Evolutionary conservation across 1,284 basidiomycete species (phyloP).

Genomic region (Boletus semigastroideus): DNA sequence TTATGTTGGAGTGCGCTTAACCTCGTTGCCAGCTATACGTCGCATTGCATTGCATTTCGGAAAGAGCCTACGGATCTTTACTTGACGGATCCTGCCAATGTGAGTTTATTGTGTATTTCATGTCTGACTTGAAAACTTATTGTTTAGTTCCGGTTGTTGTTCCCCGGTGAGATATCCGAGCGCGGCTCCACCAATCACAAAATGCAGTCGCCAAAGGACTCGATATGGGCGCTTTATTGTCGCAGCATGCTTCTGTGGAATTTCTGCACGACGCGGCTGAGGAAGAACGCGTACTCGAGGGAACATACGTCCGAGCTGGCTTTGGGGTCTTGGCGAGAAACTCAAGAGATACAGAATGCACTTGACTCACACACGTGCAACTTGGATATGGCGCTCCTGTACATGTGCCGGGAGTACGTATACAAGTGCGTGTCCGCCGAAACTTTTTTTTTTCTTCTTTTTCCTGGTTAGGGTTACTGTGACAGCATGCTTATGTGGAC

Average conservation of each 20-base stretch:
- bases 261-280: conserved; percentile 55
- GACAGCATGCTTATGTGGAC: conserved; percentile 14
- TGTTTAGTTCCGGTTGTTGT: conserved; percentile 50
- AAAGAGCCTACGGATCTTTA: conserved; percentile 54
- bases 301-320: conserved; percentile 59
- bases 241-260: conserved; percentile 77
- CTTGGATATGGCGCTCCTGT: conserved; percentile 61
- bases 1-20: conserved; percentile 73
- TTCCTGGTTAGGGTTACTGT: conserved; percentile 6
- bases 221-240: conserved; percentile 76
- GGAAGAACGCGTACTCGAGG: conserved; percentile 40
- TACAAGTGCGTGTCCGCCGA: conserved; percentile 57
- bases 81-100: conserved; percentile 62
- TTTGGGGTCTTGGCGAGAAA: conserved; percentile 60
- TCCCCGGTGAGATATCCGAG: conserved; percentile 62
- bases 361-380: conserved; percentile 68
- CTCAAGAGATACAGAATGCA: conserved; percentile 60
- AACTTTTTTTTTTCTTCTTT: conserved; percentile 8
- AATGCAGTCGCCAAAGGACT: conserved; percentile 59
- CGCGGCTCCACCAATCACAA: conserved; percentile 43
- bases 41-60: conserved; percentile 64
- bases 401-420: conserved; percentile 68
- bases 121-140: conserved; percentile 7
- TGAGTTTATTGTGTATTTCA: conserved; percentile 36
- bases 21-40: conserved; percentile 62